A percentile compares a stretch with the other conserved stretches of the same genome.
Evolutionary conservation across 257 asterid species (phyloP).

Genomic region (Salvia splendens): DNA sequence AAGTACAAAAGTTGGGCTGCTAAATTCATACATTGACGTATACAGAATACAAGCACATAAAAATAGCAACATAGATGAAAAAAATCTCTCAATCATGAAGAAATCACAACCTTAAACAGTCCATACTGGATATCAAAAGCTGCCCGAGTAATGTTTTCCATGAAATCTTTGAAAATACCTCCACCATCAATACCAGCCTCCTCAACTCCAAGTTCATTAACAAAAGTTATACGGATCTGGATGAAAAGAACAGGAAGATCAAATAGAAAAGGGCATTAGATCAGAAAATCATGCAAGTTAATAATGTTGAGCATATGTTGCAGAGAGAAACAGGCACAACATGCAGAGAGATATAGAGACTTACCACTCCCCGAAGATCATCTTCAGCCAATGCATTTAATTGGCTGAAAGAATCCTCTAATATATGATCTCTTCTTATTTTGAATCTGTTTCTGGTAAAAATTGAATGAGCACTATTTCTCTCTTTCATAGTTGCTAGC

Average conservation of each 20-base stretch:
- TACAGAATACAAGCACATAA: constrained; percentile 28
- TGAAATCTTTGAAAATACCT: constrained; percentile 99
- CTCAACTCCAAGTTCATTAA: constrained; percentile 96
- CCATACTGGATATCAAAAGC: constrained; percentile 98
- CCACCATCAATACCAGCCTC: constrained; percentile 99
- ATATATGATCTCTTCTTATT: constrained; percentile 82
- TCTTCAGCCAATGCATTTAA: constrained; percentile 76
- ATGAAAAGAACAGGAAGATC: constrained; percentile 28
- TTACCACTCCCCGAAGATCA: constrained; percentile 87
- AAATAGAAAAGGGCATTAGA: constrained; percentile 11
- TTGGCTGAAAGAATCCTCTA: constrained; percentile 92
- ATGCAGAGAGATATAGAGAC: constrained; percentile 25
- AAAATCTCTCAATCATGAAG: constrained; percentile 11
- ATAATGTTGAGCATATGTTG: background rate
- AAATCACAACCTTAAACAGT: constrained; percentile 78
- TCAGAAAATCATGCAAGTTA: background rate
- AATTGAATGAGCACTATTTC: constrained; percentile 54
- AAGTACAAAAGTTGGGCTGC: constrained; percentile 1
- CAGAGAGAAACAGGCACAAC: background rate
- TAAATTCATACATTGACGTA: constrained; percentile 10
- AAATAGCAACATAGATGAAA: constrained; percentile 26
- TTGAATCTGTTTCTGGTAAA: constrained; percentile 70
- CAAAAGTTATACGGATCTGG: constrained; percentile 86
- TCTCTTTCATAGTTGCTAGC: constrained; percentile 63
- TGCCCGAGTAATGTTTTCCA: constrained; percentile 88